Percentiles rank a stretch among this genome's conserved stretches.
Evolutionary conservation across 1,284 basidiomycete species (phyloP).

Genomic region (Kalmanozyma brasiliensis): DNA sequence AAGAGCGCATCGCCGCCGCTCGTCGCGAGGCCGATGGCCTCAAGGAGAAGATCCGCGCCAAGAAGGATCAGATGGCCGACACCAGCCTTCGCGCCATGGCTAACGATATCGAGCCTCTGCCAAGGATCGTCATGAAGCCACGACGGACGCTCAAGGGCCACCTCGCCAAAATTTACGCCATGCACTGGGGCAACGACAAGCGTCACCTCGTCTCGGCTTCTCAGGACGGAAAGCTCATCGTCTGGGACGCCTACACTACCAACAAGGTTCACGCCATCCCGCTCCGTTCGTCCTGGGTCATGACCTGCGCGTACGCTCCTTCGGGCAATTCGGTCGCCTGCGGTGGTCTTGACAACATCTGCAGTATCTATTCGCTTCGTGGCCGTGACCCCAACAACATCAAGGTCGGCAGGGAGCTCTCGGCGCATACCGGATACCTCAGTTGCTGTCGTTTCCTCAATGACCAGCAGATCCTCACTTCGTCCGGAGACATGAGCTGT

Average conservation of each 20-base stretch:
- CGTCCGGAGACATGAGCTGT: conserved; percentile 98
- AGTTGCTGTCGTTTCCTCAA: conserved; percentile 98
- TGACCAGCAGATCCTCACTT: conserved; percentile 96
- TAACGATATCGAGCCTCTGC: conserved; percentile 91
- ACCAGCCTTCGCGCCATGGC: conserved; percentile 96
- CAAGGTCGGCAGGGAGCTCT: conserved; percentile 80
- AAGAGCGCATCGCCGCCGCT: conserved; percentile 83
- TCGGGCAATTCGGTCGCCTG: conserved; percentile 97
- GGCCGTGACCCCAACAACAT: conserved; percentile 68
- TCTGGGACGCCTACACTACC: conserved; percentile 99
- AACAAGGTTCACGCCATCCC: conserved; percentile 99
- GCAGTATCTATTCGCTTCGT: conserved; percentile 93
- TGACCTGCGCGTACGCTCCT: conserved; percentile 99
- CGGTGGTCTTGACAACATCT: conserved; percentile 98
- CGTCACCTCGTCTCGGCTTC: conserved; percentile 97
- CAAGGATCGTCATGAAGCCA: conserved; percentile 93
- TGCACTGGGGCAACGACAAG: conserved; percentile 98
- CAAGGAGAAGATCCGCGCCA: conserved; percentile 96
- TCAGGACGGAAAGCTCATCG: conserved; percentile 98
- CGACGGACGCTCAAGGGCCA: conserved; percentile 94
- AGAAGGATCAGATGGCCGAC: conserved; percentile 93
- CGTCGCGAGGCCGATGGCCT: conserved; percentile 93
- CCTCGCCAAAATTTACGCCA: conserved; percentile 98
- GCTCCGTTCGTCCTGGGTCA: conserved; percentile 96
- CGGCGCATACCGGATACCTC: conserved; percentile 96